Base-by-base conservation (phyloP, 139 green algal species). In the Tetratostichococcus sp. region DNA sequence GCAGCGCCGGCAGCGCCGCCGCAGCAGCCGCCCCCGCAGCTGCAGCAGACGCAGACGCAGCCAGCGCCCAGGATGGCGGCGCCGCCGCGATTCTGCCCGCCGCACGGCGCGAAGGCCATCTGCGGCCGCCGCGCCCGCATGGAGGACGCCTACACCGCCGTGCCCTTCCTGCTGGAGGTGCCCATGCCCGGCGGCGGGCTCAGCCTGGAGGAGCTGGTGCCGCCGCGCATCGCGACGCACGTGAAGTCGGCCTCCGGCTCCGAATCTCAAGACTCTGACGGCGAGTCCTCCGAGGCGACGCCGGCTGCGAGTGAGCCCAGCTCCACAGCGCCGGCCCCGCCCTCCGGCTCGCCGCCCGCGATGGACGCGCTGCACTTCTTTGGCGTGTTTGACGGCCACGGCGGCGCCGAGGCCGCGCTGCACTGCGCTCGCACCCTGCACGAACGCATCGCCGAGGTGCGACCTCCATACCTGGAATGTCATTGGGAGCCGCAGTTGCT, bases 371-470 rank as follows among this genome's bases (percentile, higher is more conserved):
- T 92, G 3, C 89, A 94, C 73, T 94, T 93, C 43, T 94, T 94
- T 70, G 91, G 89, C 22, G 90, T 95, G 30, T 95, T 91, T 78
- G 91, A 95, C 76, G 91, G 91, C 19, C 91, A 95, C 76, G 89
- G 89, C 30, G 91, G 91, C 1, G 85, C 85, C 2, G 87, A 91
- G 43, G 89, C 88, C 25, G 85, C 89, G 11, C 33, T 87, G 58
- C 82, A 92, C 82, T 94, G 89, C 59, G 79, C 85, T 19, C 72
- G 82, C 30, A 87, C 77, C 25, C 80, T 94, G 76, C 88, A 93
- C 50, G 75, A 88, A 65, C 75, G 76, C 28, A 75, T 90, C 35
- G 82, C 79, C 8, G 81, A 92, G 35, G 39, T 50, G 39, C 6
- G 39, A 11, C 39, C 39, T 6, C 8, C 39, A 50, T 6, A n/a